These are phyloP conservation scores for Beauveria australis DNA, from an alignment of 2,329 filamentous ascomycete genomes.

Conservation along the genomic window DNA sequence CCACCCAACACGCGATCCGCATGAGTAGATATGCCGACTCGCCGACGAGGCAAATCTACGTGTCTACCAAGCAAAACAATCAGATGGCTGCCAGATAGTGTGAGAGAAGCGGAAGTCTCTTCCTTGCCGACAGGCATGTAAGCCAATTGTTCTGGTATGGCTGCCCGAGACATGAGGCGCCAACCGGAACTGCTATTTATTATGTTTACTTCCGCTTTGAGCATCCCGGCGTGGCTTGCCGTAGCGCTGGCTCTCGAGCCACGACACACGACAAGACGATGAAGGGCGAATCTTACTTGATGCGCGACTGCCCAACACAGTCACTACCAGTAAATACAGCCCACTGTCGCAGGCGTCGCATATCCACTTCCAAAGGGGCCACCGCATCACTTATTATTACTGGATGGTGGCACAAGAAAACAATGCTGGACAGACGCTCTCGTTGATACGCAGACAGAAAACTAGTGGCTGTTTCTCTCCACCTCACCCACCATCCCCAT, in stretches of 20 bases:
- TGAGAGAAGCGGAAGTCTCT: not conserved
- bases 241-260: not conserved
- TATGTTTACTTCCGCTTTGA: slow-evolving; percentile 8
- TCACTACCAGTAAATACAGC: not conserved
- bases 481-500: slow-evolving; percentile 4
- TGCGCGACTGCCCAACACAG: not conserved
- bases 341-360: not conserved
- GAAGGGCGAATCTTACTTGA: not conserved
- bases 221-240: slow-evolving; percentile 6
- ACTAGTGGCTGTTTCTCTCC: slow-evolving; percentile 4
- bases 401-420: not conserved
- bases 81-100: not conserved
- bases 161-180: slow-evolving; percentile 1
- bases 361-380: not conserved
- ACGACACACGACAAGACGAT: not conserved
- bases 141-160: slow-evolving; percentile 3
- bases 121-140: slow-evolving; percentile 1
- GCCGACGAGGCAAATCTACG: not conserved
- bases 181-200: not conserved
- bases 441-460: not conserved
- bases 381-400: not conserved
- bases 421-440: not conserved
- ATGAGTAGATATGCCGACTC: not conserved
- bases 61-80: not conserved
- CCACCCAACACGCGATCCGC: slow-evolving; percentile 1